phyloP scores from a whole-genome alignment of 2,329 filamentous ascomycete genomes.

The Claviceps sp. region DNA sequence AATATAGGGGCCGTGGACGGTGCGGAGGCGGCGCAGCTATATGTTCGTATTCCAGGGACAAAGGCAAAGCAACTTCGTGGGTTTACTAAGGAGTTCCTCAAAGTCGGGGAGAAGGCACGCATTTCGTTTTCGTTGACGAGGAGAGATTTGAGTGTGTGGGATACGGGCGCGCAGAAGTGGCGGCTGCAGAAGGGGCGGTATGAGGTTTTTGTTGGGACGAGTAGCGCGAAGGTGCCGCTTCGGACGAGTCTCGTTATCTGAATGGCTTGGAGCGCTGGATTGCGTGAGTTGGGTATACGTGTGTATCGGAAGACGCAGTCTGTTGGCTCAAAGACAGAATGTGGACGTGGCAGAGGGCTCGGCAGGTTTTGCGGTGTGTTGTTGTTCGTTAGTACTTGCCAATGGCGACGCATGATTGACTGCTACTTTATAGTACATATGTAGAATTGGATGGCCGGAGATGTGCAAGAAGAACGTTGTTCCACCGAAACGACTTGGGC shows the following conservation, averaged over 20 bases:
- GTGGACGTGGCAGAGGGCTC: too few species aligned
- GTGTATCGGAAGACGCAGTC: background rate
- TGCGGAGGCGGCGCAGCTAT: slow-evolving; percentile 35
- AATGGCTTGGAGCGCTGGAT: background rate
- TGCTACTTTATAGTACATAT: too few species aligned
- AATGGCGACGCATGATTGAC: too few species aligned
- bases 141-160: slow-evolving; percentile 55
- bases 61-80: slow-evolving; percentile 49
- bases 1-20: slow-evolving; percentile 30
- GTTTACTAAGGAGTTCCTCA: slow-evolving; percentile 46
- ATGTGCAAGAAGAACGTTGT: too few species aligned
- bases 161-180: slow-evolving; percentile 49
- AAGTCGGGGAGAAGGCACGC: slow-evolving; percentile 28
- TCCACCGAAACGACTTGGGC: too few species aligned
- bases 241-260: slow-evolving; percentile 24
- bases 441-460: too few species aligned
- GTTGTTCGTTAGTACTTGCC: too few species aligned
- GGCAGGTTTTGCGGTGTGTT: too few species aligned
- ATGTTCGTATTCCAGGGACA: slow-evolving; percentile 29
- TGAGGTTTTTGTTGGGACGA: slow-evolving; percentile 30
- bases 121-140: slow-evolving; percentile 43
- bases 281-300: background rate
- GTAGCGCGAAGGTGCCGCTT: slow-evolving; percentile 34
- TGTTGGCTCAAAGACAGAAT: too few species aligned
- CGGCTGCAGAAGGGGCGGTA: slow-evolving; percentile 32